Percentiles rank a stretch among this genome's conserved stretches.
These are phyloP conservation scores for Ophiostoma sp. DNA, from an alignment of 2,329 filamentous ascomycete genomes.

Conservation along the genomic window DNA sequence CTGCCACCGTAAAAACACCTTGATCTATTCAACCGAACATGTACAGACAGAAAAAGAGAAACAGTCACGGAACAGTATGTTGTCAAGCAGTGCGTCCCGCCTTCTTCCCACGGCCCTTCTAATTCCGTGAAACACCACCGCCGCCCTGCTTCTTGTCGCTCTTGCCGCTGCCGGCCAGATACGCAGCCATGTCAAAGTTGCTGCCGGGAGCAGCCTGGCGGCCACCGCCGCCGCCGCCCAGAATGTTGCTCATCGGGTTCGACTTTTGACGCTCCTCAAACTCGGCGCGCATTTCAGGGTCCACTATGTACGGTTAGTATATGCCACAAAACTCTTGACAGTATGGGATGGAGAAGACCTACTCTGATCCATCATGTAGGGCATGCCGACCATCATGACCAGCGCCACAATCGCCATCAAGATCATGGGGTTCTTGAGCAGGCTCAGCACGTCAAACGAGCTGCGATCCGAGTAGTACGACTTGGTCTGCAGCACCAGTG, in stretches of 20 bases:
- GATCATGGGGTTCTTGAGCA: conserved; percentile 96
- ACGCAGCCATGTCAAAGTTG: conserved; percentile 64
- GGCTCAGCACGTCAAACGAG: conserved; percentile 74
- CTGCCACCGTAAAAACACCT: neutral
- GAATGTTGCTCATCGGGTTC: conserved; percentile 63
- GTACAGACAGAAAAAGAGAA: neutral
- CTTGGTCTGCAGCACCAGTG: conserved; percentile 60
- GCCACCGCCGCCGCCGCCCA: conserved; percentile 46
- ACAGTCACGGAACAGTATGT: neutral
- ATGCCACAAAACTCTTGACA: neutral
- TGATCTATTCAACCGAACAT: neutral
- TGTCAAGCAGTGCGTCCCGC: neutral
- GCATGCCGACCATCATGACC: conserved; percentile 85
- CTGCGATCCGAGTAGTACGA: conserved; percentile 74
- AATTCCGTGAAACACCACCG: conserved; percentile 39
- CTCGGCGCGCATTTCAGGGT: conserved; percentile 90
- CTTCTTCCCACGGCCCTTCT: neutral
- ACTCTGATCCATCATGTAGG: conserved; percentile 95
- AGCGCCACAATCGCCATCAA: conserved; percentile 83
- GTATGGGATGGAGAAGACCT: conserved; percentile 43
- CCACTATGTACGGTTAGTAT: conserved; percentile 61
- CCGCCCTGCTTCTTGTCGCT: conserved; percentile 43
- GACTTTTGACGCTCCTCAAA: conserved; percentile 87
- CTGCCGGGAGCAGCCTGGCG: conserved; percentile 44
- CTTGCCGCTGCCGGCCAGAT: conserved; percentile 53